phyloP scores from a whole-genome alignment of 192 early-diverging fungal species.

The Oehlia diaphana region DNA sequence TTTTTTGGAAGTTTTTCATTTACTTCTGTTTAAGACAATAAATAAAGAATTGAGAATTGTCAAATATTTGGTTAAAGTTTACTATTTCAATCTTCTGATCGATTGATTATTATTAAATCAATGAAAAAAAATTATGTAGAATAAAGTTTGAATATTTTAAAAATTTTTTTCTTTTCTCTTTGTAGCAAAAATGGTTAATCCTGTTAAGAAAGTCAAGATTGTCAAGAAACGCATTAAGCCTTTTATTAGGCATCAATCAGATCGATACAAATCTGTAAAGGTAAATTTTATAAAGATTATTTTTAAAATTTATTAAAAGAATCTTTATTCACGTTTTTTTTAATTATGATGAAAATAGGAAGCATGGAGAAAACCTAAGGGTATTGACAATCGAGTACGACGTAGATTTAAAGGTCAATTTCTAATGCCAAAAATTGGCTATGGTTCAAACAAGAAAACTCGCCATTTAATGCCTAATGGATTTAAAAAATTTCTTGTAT shows the following conservation, averaged over 20 bases:
- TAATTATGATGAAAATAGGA: slow-evolving; percentile 53
- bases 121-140: too few species aligned
- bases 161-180: not conserved
- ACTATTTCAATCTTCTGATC: too few species aligned
- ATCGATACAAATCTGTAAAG: slow-evolving; percentile 95
- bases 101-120: too few species aligned
- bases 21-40: too few species aligned
- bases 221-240: slow-evolving; percentile 99
- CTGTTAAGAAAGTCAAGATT: slow-evolving; percentile 91
- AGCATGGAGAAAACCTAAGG: slow-evolving; percentile 99
- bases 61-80: too few species aligned
- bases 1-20: too few species aligned
- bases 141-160: too few species aligned
- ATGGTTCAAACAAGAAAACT: slow-evolving; percentile 95
- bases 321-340: not conserved
- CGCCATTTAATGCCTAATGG: slow-evolving; percentile 96
- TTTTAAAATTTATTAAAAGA: not conserved
- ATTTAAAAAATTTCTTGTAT: slow-evolving; percentile 98
- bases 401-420: slow-evolving; percentile 97
- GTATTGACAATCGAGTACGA: slow-evolving; percentile 99
- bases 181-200: slow-evolving; percentile 81
- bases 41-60: too few species aligned
- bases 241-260: slow-evolving; percentile 97
- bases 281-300: slow-evolving; percentile 44
- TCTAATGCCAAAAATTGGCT: slow-evolving; percentile 99